A percentile compares a stretch with the other conserved stretches of the same genome.
Evolutionary conservation across 129 eudicot species (phyloP).

Genomic region (Dittrichia graveolens): DNA sequence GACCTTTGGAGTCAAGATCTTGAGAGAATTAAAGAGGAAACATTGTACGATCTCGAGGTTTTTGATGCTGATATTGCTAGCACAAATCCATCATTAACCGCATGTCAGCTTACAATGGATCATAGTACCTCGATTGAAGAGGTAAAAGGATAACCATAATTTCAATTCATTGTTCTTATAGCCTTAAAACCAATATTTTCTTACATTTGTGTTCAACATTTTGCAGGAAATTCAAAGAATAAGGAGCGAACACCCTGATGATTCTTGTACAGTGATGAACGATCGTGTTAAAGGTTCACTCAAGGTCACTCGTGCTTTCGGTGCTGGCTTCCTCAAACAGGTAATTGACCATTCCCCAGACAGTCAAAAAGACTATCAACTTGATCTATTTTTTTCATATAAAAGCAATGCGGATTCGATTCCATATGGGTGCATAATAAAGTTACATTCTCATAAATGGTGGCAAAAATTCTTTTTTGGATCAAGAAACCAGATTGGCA

Average conservation of each 20-base stretch:
- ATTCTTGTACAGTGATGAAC: conserved; percentile 68
- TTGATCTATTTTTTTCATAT: conserved; percentile 12
- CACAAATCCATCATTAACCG: conserved; percentile 51
- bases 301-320: conserved; percentile 96
- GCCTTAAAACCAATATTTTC: conserved; percentile 2
- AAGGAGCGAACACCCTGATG: conserved; percentile 78
- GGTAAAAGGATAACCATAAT: conserved; percentile 39
- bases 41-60: conserved; percentile 75
- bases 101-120: conserved; percentile 82
- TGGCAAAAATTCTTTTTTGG: conserved; percentile 13
- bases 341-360: conserved; percentile 38
- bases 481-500: conserved; percentile 10
- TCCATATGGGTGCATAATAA: conserved; percentile 36
- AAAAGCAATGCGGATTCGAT: conserved; percentile 23
- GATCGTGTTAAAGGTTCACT: conserved; percentile 97
- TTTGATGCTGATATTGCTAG: conserved; percentile 51
- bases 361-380: neutral
- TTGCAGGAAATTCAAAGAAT: conserved; percentile 83
- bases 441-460: conserved; percentile 39
- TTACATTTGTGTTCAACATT: conserved; percentile 22
- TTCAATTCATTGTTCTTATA: neutral
- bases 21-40: conserved; percentile 93
- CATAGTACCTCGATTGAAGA: conserved; percentile 91
- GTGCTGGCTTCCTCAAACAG: conserved; percentile 99
- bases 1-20: conserved; percentile 90